phyloP scores from a whole-genome alignment of 768 basidiomycete species.

The Hemileccinum rubropunctum region DNA sequence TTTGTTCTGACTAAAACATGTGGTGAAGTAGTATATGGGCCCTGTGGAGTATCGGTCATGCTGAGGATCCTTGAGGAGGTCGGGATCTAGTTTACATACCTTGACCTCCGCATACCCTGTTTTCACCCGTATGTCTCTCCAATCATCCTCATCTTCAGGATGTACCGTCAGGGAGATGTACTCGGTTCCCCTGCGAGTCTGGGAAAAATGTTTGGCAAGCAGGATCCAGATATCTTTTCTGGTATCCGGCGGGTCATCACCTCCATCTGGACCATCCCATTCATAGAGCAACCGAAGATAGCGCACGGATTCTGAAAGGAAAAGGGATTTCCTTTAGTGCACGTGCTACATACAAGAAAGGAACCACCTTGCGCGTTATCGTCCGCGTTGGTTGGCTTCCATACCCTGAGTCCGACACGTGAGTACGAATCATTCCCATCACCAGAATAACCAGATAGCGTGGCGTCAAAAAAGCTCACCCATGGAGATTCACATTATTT shows the following conservation, averaged over 20 bases:
- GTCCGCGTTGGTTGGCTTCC: conserved; percentile 45
- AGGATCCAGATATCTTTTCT: conserved; percentile 72
- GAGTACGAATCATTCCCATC: not conserved
- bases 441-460: too few relatives aligned
- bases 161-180: conserved; percentile 58
- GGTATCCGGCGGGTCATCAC: conserved; percentile 1
- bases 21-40: conserved; percentile 44
- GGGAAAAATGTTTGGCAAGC: conserved; percentile 69
- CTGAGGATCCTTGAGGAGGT: not conserved
- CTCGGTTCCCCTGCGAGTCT: conserved; percentile 58
- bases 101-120: conserved; percentile 35
- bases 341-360: conserved; percentile 13
- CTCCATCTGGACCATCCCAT: not conserved
- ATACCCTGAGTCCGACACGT: conserved; percentile 21
- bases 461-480: conserved; percentile 41
- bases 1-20: conserved; percentile 37
- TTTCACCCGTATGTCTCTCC: conserved; percentile 24
- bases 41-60: conserved; percentile 24
- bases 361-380: conserved; percentile 32
- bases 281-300: conserved; percentile 42
- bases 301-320: conserved; percentile 36
- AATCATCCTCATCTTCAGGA: conserved; percentile 43
- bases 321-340: not conserved
- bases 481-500: conserved; percentile 55
- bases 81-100: conserved; percentile 25